phyloP scores from a whole-genome alignment of 306 rosid species.

The Fragaria nilgerrensis region DNA sequence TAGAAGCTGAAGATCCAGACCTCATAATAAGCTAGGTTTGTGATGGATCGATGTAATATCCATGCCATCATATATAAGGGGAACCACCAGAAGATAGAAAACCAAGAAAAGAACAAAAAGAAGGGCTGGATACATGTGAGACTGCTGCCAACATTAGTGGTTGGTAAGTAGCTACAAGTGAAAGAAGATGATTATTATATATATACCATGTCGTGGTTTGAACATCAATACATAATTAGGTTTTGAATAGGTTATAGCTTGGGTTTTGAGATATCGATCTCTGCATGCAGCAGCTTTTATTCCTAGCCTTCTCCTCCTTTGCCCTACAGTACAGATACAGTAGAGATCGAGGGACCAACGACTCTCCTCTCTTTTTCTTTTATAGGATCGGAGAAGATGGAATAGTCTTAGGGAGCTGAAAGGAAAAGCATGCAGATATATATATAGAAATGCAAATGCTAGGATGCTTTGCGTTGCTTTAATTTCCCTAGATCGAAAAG shows the following conservation, averaged over 20 bases:
- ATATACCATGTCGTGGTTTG: constrained; percentile 51
- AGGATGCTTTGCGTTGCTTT: constrained; percentile 33
- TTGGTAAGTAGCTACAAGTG: constrained; percentile 40
- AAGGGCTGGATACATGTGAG: constrained; percentile 44
- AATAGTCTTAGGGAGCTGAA: constrained; percentile 72
- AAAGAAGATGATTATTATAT: constrained; percentile 85
- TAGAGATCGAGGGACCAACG: constrained; percentile 42
- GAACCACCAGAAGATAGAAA: no score
- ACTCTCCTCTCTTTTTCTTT: background rate
- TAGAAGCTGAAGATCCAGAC: no score
- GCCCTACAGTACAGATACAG: constrained; percentile 39
- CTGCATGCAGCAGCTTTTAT: constrained; percentile 51
- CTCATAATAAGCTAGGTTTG: no score
- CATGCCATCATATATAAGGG: no score
- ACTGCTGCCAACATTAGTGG: constrained; percentile 34
- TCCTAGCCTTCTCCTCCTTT: constrained; percentile 52
- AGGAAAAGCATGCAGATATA: constrained; percentile 49
- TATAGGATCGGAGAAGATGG: constrained; percentile 40
- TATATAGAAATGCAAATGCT: background rate
- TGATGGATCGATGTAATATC: no score
- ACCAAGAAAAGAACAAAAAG: no score
- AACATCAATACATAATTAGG: constrained; percentile 53
- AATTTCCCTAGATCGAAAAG: constrained; percentile 35
- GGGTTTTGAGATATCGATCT: constrained; percentile 7
- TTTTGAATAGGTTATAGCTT: constrained; percentile 45